Percentiles rank a stretch among this genome's conserved stretches.
Evolutionary conservation across 495 filamentous ascomycete species (phyloP).

Genomic region (Lasiosphaeris hirsuta): DNA sequence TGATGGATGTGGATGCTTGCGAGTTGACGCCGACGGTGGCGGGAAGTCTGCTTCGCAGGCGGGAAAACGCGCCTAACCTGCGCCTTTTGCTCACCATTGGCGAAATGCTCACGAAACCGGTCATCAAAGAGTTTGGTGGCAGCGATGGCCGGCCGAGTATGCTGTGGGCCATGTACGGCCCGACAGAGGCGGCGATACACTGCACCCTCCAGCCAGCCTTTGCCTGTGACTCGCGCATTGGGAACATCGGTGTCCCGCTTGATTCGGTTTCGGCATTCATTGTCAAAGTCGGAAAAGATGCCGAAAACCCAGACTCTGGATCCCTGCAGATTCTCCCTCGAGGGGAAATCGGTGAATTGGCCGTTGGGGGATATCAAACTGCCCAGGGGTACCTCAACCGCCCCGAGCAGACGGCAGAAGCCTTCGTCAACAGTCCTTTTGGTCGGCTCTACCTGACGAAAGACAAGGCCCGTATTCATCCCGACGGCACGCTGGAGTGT

Average conservation of each 20-base stretch:
- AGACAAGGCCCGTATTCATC: constrained; percentile 68
- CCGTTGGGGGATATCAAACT: constrained; percentile 73
- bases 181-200: constrained; percentile 81
- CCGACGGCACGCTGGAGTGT: constrained; percentile 71
- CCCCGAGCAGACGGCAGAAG: constrained; percentile 66
- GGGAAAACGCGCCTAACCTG: constrained; percentile 58
- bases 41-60: constrained; percentile 59
- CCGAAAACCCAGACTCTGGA: constrained; percentile 9
- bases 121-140: constrained; percentile 71
- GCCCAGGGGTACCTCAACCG: constrained; percentile 81
- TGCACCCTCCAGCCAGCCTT: constrained; percentile 44
- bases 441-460: constrained; percentile 78
- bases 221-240: constrained; percentile 42
- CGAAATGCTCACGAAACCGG: constrained; percentile 73
- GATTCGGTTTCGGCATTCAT: constrained; percentile 76
- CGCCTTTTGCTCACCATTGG: constrained; percentile 74
- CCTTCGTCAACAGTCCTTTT: constrained; percentile 59
- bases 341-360: constrained; percentile 76
- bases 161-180: constrained; percentile 83
- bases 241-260: constrained; percentile 69
- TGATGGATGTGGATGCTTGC: constrained; percentile 68
- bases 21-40: constrained; percentile 83
- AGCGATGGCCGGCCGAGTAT: constrained; percentile 42
- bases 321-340: constrained; percentile 53
- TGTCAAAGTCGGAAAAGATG: constrained; percentile 37